Base-by-base conservation (phyloP, 1,139 yeast species). In the Tardiomyces depauwii region DNA sequence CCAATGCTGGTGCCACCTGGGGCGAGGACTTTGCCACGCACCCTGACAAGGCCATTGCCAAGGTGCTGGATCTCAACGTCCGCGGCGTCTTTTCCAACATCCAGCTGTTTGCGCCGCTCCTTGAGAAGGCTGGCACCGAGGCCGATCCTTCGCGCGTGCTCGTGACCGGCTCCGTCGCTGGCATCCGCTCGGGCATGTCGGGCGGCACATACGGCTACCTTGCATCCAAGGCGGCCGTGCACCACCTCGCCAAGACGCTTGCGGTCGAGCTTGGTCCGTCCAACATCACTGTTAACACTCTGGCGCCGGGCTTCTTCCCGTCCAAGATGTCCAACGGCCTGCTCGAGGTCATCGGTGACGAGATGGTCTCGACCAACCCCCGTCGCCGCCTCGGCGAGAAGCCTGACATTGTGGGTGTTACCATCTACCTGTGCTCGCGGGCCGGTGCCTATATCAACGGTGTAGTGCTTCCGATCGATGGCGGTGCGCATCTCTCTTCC, bases 251-350 rank as follows among this genome's bases (percentile, higher is more conserved):
- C 39, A 78, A 77, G 64, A 67, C 74, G 51, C 66, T 88, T 52
- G 94, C 96, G 1, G 89, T 85, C 10, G 96, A 88, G 64, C 70
- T 86, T 51, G 96, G 96, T 1, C 95, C 96, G 0, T 61, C 81
- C 47, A 95, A 96, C 11, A 76, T 88, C 44, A 72, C 93, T 47
- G 76, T 80, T 44, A 89, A 88, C 63, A 77, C 78, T 9, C 64
- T 83, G 54, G 88, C 88, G 12, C 91, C 91, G 0, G 93, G 93
- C 0, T 83, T 80, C 62, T 80, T 83, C 74, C 86, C 86, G 21
- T 72, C 84, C 32, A 82, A 80, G 63, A 82, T 83, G 91, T 74
- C 88, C 42, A 71, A 76, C 49, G 91, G 88, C 0, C 58, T 83
- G 46, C 65, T 83, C 47, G 73, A 70, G 41, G 67, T 65, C 44